These are phyloP conservation scores for Penicillium sp. DNA, from an alignment of 2,329 filamentous ascomycete species.

Conservation along the genomic window DNA sequence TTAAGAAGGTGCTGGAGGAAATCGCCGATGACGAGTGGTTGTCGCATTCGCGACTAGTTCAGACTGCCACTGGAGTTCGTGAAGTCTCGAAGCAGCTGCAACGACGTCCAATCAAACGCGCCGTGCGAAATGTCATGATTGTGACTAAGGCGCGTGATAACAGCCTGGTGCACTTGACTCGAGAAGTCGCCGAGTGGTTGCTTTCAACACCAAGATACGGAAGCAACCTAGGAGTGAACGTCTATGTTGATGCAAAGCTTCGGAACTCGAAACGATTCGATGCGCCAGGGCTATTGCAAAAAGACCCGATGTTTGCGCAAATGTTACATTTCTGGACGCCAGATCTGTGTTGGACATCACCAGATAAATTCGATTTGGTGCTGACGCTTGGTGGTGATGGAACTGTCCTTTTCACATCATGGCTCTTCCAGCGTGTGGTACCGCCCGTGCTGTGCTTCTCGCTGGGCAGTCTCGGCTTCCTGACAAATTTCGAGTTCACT, in stretches of 20 bases:
- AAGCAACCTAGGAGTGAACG: constrained; percentile 85
- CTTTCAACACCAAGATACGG: constrained; percentile 86
- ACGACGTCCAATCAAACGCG: constrained; percentile 84
- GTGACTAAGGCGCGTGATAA: constrained; percentile 98
- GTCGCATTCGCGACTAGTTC: constrained; percentile 89
- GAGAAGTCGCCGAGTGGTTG: constrained; percentile 84
- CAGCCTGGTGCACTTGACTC: constrained; percentile 80
- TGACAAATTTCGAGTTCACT: constrained; percentile 95
- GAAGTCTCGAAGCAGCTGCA: constrained; percentile 96
- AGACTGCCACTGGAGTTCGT: constrained; percentile 90
- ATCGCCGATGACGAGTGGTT: constrained; percentile 83
- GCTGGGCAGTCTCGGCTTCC: constrained; percentile 85
- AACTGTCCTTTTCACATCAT: constrained; percentile 94
- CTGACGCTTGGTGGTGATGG: constrained; percentile 91
- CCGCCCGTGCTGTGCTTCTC: constrained; percentile 91
- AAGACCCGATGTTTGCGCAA: constrained; percentile 71
- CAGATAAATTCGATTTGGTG: constrained; percentile 94
- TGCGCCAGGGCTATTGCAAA: constrained; percentile 66
- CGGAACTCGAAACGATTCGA: constrained; percentile 85
- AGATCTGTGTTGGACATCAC: constrained; percentile 88
- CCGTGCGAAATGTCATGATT: constrained; percentile 94
- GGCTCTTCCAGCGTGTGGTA: constrained; percentile 94
- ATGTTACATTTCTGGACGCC: constrained; percentile 97
- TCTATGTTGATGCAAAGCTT: constrained; percentile 97
- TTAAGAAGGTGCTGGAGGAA: constrained; percentile 91